Conservation (phyloP, 495 filamentous ascomycete genomes). For the Collariella sp. region DNA sequence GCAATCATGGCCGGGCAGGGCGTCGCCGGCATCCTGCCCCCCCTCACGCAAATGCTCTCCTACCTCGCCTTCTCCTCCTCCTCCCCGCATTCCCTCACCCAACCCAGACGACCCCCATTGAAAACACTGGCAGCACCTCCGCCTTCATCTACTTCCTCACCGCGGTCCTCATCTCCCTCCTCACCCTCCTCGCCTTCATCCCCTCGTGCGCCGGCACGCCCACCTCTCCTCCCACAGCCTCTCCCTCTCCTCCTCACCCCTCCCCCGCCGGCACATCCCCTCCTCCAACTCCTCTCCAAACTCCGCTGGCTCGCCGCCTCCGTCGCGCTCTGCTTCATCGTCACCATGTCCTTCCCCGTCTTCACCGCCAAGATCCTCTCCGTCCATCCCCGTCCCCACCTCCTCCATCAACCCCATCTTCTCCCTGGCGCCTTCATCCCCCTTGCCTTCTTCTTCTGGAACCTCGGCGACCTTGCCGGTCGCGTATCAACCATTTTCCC, state of each 20-base stretch:
- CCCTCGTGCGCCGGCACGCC: constrained; percentile 39
- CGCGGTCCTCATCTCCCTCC: constrained; percentile 54
- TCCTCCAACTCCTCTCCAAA: constrained; percentile 57
- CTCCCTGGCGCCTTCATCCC: constrained; percentile 74
- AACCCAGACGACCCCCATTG: constrained; percentile 2
- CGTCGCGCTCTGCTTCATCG: constrained; percentile 66
- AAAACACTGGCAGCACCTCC: constrained; percentile 43
- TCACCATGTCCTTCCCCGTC: constrained; percentile 93
- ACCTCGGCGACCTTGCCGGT: constrained; percentile 73
- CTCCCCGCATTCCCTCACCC: constrained; percentile 1
- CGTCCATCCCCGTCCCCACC: no score
- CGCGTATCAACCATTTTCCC: constrained; percentile 62
- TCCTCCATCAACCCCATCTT: no score
- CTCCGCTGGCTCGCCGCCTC: constrained; percentile 60
- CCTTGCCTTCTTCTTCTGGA: constrained; percentile 89
- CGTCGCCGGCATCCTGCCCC: constrained; percentile 83
- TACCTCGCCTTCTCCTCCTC: constrained; percentile 52
- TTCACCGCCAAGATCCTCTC: constrained; percentile 78
- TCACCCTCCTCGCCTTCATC: constrained; percentile 51
- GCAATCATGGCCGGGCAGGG: constrained; percentile 95
- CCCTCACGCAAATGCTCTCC: constrained; percentile 74
- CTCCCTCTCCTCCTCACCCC: constrained; percentile 15
- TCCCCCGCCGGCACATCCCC: constrained; percentile 32
- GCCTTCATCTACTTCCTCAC: constrained; percentile 91
- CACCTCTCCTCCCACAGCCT: constrained; percentile 34